phyloP scores from a whole-genome alignment of 225 moss, liverwort and hornwort species.

The Neckera pumila region DNA sequence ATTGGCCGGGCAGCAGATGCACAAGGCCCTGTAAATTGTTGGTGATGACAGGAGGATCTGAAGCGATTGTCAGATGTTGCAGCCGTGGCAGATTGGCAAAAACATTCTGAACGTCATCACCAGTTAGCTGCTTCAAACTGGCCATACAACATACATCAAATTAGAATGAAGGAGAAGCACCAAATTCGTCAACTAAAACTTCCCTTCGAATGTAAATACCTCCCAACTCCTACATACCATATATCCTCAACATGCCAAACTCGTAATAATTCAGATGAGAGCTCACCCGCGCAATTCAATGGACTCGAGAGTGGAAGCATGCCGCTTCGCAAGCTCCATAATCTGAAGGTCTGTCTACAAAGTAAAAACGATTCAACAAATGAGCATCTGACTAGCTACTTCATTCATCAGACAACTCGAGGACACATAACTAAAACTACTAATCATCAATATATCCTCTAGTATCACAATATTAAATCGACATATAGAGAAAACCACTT shows the following conservation, averaged over 20 bases:
- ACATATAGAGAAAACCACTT: neutral
- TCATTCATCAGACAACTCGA: neutral
- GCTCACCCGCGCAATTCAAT: slow-evolving; percentile 41
- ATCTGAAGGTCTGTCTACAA: slow-evolving; percentile 47
- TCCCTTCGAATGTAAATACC: neutral
- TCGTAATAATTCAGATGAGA: neutral
- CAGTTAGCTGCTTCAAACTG: slow-evolving; percentile 55
- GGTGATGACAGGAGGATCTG: slow-evolving; percentile 36
- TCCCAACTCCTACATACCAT: neutral
- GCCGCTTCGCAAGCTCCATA: slow-evolving; percentile 39
- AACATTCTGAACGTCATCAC: slow-evolving; percentile 26
- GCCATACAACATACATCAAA: slow-evolving; percentile 5
- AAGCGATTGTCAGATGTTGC: slow-evolving; percentile 52
- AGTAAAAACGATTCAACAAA: neutral
- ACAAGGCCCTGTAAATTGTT: slow-evolving; percentile 44
- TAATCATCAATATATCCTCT: neutral
- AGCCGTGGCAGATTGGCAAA: slow-evolving; percentile 42
- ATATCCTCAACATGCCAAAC: neutral
- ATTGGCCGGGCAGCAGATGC: slow-evolving; percentile 45
- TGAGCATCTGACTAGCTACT: neutral
- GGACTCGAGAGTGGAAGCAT: slow-evolving; percentile 35
- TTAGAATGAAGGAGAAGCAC: neutral
- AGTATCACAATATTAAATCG: neutral
- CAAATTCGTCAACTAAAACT: neutral
- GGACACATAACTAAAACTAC: neutral